A percentile compares a stretch with the other conserved stretches of the same genome.
These are phyloP conservation scores for Lentinula detonsa DNA, from an alignment of 768 basidiomycete genomes.

Conservation along the genomic window DNA sequence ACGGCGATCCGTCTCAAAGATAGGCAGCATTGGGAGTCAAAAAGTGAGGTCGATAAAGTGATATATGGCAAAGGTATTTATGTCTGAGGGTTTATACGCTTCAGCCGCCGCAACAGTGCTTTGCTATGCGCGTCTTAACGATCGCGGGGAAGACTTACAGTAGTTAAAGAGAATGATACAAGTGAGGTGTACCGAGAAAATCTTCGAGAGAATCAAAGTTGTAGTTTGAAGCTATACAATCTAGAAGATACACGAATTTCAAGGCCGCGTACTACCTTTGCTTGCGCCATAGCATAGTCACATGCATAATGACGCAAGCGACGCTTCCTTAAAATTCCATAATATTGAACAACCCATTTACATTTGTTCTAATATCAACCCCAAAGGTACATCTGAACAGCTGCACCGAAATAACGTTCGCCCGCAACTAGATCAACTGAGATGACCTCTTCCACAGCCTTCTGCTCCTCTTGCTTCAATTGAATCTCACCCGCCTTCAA, in stretches of 20 bases:
- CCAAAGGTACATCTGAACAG: not conserved
- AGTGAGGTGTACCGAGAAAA: too few relatives aligned
- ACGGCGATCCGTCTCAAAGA: constrained; percentile 29
- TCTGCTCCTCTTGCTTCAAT: not conserved
- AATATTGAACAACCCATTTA: too few relatives aligned
- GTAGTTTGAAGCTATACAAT: not conserved
- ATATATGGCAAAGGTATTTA: not conserved
- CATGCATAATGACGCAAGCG: not conserved
- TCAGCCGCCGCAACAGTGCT: too few relatives aligned
- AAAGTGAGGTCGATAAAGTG: not conserved
- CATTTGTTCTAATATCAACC: not conserved
- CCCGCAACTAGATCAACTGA: not conserved
- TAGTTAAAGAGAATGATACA: too few relatives aligned
- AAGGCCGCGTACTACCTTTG: not conserved
- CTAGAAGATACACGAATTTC: not conserved
- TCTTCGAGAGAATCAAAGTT: too few relatives aligned
- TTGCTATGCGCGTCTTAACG: too few relatives aligned
- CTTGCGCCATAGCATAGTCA: not conserved
- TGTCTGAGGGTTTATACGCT: too few relatives aligned
- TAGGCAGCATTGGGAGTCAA: not conserved
- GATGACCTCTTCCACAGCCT: not conserved
- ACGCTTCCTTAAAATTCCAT: too few relatives aligned
- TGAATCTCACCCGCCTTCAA: constrained; percentile 27
- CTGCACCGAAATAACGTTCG: not conserved
- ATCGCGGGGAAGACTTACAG: too few relatives aligned